A percentile compares a stretch with the other conserved stretches of the same genome.
These are phyloP conservation scores for Russula olivacea DNA, from an alignment of 768 basidiomycete genomes.

Conservation along the genomic window DNA sequence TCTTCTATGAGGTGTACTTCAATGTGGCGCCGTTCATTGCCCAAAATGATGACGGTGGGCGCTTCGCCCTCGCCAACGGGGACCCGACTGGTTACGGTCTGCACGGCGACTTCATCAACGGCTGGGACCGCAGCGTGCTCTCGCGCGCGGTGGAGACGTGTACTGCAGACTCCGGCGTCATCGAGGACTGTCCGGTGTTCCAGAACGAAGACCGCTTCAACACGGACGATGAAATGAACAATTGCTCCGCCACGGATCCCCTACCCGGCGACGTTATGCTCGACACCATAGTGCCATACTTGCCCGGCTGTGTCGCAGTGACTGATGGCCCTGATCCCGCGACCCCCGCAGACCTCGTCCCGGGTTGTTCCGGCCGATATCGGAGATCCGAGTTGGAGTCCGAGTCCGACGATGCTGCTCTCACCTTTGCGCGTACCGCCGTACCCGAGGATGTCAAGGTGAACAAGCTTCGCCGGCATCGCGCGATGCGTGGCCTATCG, in stretches of 20 bases:
- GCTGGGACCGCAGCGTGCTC: conserved; percentile 41
- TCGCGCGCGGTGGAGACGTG: conserved; percentile 34
- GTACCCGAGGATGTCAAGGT: not conserved
- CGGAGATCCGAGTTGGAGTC: conserved; percentile 7
- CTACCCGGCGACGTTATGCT: not conserved
- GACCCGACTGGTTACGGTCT: conserved; percentile 42
- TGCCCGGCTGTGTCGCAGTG: conserved; percentile 18
- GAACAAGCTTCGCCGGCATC: conserved; percentile 3
- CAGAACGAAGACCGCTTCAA: conserved; percentile 1
- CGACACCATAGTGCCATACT: not conserved
- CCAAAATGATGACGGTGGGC: conserved; percentile 31
- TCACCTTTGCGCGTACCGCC: not conserved
- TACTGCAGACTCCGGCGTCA: conserved; percentile 18
- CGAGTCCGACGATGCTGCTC: not conserved
- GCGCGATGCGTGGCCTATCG: conserved; percentile 14
- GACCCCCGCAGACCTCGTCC: not conserved
- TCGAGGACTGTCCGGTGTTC: conserved; percentile 18
- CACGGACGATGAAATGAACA: not conserved
- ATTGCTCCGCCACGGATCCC: conserved; percentile 9
- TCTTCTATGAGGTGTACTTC: conserved; percentile 40
- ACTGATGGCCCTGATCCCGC: conserved; percentile 6
- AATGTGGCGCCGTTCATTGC: conserved; percentile 27
- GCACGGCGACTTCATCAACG: conserved; percentile 37
- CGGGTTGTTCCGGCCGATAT: not conserved
- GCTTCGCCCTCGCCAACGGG: conserved; percentile 38